A percentile compares a stretch with the other conserved stretches of the same genome.
Evolutionary conservation across 345 rosid genomes (phyloP).

Genomic region (Zanthoxylum bungeanum): DNA sequence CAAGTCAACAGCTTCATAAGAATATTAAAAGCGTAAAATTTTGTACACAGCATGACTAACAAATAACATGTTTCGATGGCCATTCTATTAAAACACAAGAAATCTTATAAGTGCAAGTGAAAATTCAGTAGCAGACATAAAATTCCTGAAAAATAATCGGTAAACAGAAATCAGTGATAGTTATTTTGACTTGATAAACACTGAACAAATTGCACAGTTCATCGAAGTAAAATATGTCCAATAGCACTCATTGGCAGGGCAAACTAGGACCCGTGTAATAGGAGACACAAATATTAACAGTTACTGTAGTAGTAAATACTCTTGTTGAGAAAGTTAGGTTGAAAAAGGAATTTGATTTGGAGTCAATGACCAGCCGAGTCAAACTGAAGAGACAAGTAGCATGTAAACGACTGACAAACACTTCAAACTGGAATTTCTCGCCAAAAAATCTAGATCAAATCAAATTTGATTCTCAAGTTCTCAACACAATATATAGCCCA

Average conservation of each 20-base stretch:
- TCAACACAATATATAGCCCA: neutral
- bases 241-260: neutral
- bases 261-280: neutral
- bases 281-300: neutral
- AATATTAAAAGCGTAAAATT: too few species aligned
- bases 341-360: neutral
- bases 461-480: too few species aligned
- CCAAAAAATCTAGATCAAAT: neutral
- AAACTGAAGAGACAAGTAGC: neutral
- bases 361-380: neutral
- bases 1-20: neutral
- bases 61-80: neutral
- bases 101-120: neutral
- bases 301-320: neutral
- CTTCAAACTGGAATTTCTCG: neutral
- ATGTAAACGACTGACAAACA: neutral
- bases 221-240: too few species aligned
- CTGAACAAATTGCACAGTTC: too few species aligned
- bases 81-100: neutral
- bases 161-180: neutral
- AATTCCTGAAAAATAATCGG: neutral
- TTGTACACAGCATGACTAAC: neutral
- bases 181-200: neutral
- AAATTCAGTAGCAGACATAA: neutral
- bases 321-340: neutral